Base-by-base conservation (phyloP, 169 alveolate species). In the Plasmodium gaboni region DNA sequence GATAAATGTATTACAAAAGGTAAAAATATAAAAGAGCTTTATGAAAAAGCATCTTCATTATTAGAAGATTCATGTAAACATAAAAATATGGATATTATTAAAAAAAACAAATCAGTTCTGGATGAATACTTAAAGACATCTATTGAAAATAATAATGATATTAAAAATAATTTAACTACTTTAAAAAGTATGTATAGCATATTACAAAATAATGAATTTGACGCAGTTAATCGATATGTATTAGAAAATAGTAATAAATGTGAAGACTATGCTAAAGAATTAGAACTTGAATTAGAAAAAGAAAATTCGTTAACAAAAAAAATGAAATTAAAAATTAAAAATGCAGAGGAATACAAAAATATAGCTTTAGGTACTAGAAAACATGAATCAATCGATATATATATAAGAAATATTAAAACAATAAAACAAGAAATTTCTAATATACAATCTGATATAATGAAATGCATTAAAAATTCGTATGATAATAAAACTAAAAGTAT, bases 221-320 rank as follows among this genome's bases (percentile, higher is more conserved):
- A 10, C 3, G 51, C 22, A 24, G 55, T 72, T 72, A 15, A 12
- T 17, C 10, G 15, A 38, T 38, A 38, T 38, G 4, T 1, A 6
- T 38, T 38, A 5, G 46, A 38, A 6, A 38, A 38, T 38, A 38
- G 46, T 38, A 5, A 38, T 19, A 67, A 72, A 51, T 48, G 10
- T 19, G 42, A 72, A 17, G 55, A 42, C n/a, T 26, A 72, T 24
- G n/a, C 85, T 67, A 51, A 13, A 17, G n/a, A 51, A 51, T 3
- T 53, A 17, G 55, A 72, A 53, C 17, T 3, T 12, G 85, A 72
- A 38, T 42, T 50, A 28, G 59, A 8, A 12, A 72, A 72, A 72
- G 50, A 64, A 24, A 53, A 53, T 12, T 24, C 26, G 12, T 67
- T 72, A 17, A 22, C 28, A 50, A 53, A 72, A 72, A 26, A 50